Percentiles rank a stretch among this genome's conserved stretches.
These are phyloP conservation scores for Phytophthora europaea DNA, from an alignment of 352 stramenopile species.

Conservation along the genomic window DNA sequence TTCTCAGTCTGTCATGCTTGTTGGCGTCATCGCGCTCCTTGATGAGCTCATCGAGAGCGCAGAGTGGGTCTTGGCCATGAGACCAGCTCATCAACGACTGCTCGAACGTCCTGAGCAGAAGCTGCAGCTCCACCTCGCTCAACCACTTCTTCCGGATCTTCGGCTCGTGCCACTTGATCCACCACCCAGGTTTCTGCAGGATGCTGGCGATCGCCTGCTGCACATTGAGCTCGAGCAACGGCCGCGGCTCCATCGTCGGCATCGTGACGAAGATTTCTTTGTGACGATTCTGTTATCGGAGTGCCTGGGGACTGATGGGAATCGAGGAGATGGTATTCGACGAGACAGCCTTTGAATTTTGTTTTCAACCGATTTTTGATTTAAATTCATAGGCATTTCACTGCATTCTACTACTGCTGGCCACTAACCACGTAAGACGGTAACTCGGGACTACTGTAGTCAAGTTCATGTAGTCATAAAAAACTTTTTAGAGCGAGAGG, in stretches of 20 bases:
- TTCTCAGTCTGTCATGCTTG: slow-evolving; percentile 20
- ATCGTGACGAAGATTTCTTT: neutral
- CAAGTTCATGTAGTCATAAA: slow-evolving; percentile 25
- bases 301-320: neutral
- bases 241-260: slow-evolving; percentile 51
- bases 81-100: slow-evolving; percentile 27
- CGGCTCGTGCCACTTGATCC: slow-evolving; percentile 48
- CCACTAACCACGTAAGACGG: slow-evolving; percentile 15
- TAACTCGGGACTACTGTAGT: slow-evolving; percentile 29
- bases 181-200: slow-evolving; percentile 55
- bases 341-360: neutral
- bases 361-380: slow-evolving; percentile 13
- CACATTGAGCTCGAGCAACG: slow-evolving; percentile 45
- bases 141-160: slow-evolving; percentile 46
- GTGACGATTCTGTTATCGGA: neutral
- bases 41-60: slow-evolving; percentile 14
- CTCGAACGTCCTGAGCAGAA: slow-evolving; percentile 37
- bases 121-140: slow-evolving; percentile 37
- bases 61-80: slow-evolving; percentile 11
- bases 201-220: slow-evolving; percentile 44
- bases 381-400: slow-evolving; percentile 31
- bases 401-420: slow-evolving; percentile 30
- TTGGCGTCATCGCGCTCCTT: neutral
- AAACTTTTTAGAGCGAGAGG: slow-evolving; percentile 29
- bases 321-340: neutral